Percentiles rank a stretch among this genome's conserved stretches.
phyloP scores from a whole-genome alignment of 805 yeast species.

The Nakazawaea anatomiae region DNA sequence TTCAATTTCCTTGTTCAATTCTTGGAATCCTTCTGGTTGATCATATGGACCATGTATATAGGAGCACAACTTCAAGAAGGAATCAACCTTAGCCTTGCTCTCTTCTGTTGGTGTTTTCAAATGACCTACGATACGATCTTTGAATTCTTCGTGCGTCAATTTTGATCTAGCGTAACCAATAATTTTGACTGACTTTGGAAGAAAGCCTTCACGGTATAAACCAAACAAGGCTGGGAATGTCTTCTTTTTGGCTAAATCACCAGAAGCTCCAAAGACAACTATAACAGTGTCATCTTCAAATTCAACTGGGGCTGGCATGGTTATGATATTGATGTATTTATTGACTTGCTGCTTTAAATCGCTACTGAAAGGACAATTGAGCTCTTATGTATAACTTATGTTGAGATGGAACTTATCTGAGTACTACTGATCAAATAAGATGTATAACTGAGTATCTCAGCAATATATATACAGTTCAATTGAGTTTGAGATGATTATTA shows the following conservation, averaged over 20 bases:
- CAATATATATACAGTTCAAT: too few species aligned
- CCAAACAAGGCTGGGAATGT: constrained; percentile 87
- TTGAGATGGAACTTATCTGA: too few species aligned
- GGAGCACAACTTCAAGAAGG: constrained; percentile 58
- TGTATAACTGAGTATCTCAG: too few species aligned
- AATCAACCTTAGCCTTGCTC: constrained; percentile 38
- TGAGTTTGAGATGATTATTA: too few species aligned
- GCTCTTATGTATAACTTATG: too few species aligned
- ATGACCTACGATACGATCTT: constrained; percentile 56
- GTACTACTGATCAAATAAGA: too few species aligned
- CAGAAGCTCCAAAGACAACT: constrained; percentile 91
- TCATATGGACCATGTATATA: constrained; percentile 83
- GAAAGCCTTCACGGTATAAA: constrained; percentile 66
- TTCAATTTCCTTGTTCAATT: constrained; percentile 49
- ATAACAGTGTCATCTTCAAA: constrained; percentile 66
- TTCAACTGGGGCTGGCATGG: constrained; percentile 15
- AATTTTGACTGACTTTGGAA: constrained; percentile 65
- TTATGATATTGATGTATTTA: not conserved
- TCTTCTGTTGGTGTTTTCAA: constrained; percentile 41
- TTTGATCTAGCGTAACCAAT: constrained; percentile 91
- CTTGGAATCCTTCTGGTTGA: constrained; percentile 62
- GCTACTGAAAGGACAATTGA: too few species aligned
- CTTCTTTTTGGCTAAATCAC: constrained; percentile 92
- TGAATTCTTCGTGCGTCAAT: constrained; percentile 60
- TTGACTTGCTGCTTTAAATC: not conserved